phyloP scores from a whole-genome alignment of 192 early-diverging fungal genomes.

The Helicostylum pulchrum region DNA sequence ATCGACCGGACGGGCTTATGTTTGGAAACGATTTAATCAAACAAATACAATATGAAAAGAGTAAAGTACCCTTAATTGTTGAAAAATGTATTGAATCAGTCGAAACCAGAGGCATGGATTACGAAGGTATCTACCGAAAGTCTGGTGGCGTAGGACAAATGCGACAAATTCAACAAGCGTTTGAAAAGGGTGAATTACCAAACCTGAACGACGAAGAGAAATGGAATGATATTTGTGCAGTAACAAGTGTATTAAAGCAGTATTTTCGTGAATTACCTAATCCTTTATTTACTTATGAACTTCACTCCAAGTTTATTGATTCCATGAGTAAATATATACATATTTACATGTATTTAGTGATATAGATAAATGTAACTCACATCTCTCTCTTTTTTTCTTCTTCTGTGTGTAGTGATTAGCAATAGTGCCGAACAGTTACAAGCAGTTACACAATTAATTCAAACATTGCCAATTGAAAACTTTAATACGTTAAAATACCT shows the following conservation, averaged over 20 bases:
- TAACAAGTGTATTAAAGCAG: slow-evolving; percentile 74
- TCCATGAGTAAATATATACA: slow-evolving; percentile 33
- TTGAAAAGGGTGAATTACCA: slow-evolving; percentile 47
- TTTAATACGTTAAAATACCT: slow-evolving; percentile 60
- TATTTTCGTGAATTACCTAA: slow-evolving; percentile 74
- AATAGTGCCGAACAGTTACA: slow-evolving; percentile 35
- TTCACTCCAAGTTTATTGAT: slow-evolving; percentile 62
- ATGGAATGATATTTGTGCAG: slow-evolving; percentile 67
- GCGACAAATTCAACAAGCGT: slow-evolving; percentile 58
- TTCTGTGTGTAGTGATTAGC: background rate
- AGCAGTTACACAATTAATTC: slow-evolving; percentile 37
- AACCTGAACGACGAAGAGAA: slow-evolving; percentile 46
- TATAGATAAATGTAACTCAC: background rate
- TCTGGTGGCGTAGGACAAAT: slow-evolving; percentile 70
- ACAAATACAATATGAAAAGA: slow-evolving; percentile 55
- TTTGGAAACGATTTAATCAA: slow-evolving; percentile 69
- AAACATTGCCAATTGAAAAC: slow-evolving; percentile 57
- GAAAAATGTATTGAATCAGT: slow-evolving; percentile 69
- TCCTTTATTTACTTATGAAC: slow-evolving; percentile 65
- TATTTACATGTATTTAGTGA: background rate
- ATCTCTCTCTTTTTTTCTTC: background rate
- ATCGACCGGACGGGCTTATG: slow-evolving; percentile 32
- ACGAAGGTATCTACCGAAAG: slow-evolving; percentile 77
- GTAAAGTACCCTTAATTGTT: slow-evolving; percentile 62
- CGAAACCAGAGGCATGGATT: slow-evolving; percentile 58